phyloP scores from a whole-genome alignment of 768 basidiomycete species.

The Gloeostereum incarnatum region DNA sequence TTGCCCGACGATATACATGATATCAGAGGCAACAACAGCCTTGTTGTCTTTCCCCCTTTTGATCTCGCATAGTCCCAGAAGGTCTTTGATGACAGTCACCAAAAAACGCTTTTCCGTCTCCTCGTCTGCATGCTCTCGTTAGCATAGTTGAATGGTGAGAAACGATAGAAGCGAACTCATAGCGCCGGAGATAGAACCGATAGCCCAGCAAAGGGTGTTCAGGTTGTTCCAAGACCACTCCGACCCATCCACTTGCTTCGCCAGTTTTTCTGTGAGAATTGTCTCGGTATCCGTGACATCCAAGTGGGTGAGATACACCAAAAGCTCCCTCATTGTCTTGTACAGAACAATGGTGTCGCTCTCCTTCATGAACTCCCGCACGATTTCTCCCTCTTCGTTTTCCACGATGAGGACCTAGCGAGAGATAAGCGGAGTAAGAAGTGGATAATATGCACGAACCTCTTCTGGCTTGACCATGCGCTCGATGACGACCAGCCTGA shows the following conservation, averaged over 20 bases:
- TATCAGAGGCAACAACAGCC: constrained; percentile 92
- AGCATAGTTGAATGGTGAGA: background rate
- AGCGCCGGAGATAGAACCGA: constrained; percentile 96
- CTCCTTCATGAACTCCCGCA: constrained; percentile 99
- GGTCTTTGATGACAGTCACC: constrained; percentile 97
- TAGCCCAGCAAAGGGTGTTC: constrained; percentile 99
- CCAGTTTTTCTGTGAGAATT: constrained; percentile 94
- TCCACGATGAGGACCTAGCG: constrained; percentile 91
- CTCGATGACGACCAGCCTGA: constrained; percentile 94
- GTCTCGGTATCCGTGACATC: constrained; percentile 95
- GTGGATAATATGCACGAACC: constrained; percentile 32
- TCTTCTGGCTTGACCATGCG: constrained; percentile 99
- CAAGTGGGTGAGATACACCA: constrained; percentile 96
- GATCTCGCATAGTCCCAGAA: constrained; percentile 95
- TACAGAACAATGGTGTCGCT: constrained; percentile 96
- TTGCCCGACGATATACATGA: constrained; percentile 99
- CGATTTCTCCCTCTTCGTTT: constrained; percentile 99
- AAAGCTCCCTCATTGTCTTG: constrained; percentile 96
- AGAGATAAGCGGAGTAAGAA: constrained; percentile 6
- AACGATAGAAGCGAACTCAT: constrained; percentile 73
- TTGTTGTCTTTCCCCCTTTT: constrained; percentile 99
- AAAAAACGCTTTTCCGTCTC: constrained; percentile 99
- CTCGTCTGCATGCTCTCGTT: constrained; percentile 53
- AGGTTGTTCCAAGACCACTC: constrained; percentile 99
- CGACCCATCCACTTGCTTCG: constrained; percentile 93